Percentiles rank a stretch among this genome's conserved stretches.
phyloP scores from a whole-genome alignment of 2,329 filamentous ascomycete genomes.

The Fusarium heterosporum region DNA sequence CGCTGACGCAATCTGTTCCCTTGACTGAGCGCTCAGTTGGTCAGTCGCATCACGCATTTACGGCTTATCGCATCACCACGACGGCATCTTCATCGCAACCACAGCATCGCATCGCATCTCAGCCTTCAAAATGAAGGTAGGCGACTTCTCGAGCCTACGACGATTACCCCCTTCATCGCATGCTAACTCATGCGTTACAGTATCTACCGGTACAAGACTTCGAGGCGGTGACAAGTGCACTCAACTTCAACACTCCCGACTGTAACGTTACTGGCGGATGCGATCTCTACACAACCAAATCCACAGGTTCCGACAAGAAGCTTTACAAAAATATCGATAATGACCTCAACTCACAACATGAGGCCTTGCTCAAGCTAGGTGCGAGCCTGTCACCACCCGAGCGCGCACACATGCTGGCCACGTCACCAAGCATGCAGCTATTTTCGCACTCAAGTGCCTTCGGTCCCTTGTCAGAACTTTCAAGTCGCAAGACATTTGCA shows the following conservation, averaged over 20 bases:
- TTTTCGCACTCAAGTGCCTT: conserved; percentile 91
- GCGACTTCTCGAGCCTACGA: conserved; percentile 22
- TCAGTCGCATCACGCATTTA: conserved; percentile 32
- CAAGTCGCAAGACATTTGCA: conserved; percentile 90
- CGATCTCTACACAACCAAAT: conserved; percentile 97
- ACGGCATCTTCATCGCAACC: conserved; percentile 6
- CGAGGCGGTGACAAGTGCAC: conserved; percentile 88
- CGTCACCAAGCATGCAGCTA: conserved; percentile 68
- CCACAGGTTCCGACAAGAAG: conserved; percentile 95
- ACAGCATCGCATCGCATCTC: conserved; percentile 4
- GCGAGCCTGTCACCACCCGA: conserved; percentile 88
- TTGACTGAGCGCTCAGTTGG: conserved; percentile 26
- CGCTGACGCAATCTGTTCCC: conserved; percentile 49
- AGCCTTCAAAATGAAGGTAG: conserved; percentile 54
- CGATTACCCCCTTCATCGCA: background rate
- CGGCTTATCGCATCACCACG: conserved; percentile 19
- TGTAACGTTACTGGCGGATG: conserved; percentile 93
- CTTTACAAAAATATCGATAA: conserved; percentile 95
- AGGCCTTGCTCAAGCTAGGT: conserved; percentile 85
- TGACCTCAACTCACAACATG: conserved; percentile 90
- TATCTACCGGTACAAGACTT: conserved; percentile 93
- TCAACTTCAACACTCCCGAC: conserved; percentile 96
- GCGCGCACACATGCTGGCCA: conserved; percentile 74
- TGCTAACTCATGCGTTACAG: conserved; percentile 60
- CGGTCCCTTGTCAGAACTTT: conserved; percentile 87